Evolutionary conservation across 129 eudicot species (phyloP).

Genomic region (Escallonia herrerae): DNA sequence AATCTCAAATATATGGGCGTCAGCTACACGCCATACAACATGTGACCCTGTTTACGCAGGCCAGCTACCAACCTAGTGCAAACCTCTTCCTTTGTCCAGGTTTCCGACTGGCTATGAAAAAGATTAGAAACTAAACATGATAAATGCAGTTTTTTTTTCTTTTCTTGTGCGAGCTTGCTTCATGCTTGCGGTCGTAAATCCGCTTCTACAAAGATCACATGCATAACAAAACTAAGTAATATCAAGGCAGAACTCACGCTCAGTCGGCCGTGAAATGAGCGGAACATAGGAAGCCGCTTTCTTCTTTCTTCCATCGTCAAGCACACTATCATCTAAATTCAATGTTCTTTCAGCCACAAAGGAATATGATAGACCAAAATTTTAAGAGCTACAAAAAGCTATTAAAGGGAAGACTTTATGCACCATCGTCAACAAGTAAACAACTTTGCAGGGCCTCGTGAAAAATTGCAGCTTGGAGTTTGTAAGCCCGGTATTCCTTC

Average conservation of each 20-base stretch:
- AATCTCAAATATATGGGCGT: too few relatives aligned
- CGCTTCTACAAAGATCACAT: too few relatives aligned
- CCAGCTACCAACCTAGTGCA: too few relatives aligned
- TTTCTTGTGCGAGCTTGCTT: too few relatives aligned
- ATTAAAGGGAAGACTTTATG: conserved; percentile 2
- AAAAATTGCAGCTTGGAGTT: conserved; percentile 74
- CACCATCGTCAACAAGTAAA: conserved; percentile 36
- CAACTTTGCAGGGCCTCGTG: conserved; percentile 59
- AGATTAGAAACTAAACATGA: too few relatives aligned
- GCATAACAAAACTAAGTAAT: too few relatives aligned
- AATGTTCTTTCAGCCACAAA: conserved; percentile 16
- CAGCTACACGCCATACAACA: too few relatives aligned
- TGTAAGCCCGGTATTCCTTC: conserved; percentile 52
- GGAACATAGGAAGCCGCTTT: conserved; percentile 58
- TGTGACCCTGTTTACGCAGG: too few relatives aligned
- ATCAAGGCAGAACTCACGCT: conserved; percentile 47
- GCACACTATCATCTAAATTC: conserved; percentile 34
- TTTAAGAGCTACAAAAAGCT: neutral
- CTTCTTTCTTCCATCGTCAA: conserved; percentile 34
- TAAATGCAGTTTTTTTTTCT: too few relatives aligned
- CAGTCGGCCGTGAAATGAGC: conserved; percentile 70
- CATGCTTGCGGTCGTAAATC: too few relatives aligned
- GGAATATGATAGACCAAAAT: neutral
- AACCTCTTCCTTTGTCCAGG: too few relatives aligned
- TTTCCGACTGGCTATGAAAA: too few relatives aligned